Percentiles rank a stretch among this genome's conserved stretches.
These are phyloP conservation scores for Sungouiozyma ichnusensis DNA, from an alignment of 805 yeast genomes.

Conservation along the genomic window DNA sequence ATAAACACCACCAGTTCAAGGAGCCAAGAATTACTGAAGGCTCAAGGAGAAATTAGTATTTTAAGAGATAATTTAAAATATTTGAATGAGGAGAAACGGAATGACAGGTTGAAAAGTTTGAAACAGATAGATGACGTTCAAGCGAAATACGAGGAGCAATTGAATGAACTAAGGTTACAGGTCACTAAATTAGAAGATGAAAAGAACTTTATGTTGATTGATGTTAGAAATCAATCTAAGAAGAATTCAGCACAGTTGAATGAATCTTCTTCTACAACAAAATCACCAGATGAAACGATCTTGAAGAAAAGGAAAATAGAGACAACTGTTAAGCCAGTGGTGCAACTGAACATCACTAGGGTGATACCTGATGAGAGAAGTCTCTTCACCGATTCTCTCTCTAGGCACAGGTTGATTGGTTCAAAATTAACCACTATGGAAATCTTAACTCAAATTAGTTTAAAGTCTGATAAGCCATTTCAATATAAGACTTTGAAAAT, in stretches of 20 bases:
- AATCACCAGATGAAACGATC: conserved; percentile 4
- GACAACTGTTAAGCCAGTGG: conserved; percentile 1
- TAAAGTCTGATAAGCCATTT: conserved; percentile 12
- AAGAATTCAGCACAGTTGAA: conserved; percentile 1
- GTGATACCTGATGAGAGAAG: conserved; percentile 17
- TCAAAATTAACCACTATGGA: conserved; percentile 21
- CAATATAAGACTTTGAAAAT: conserved; percentile 10
- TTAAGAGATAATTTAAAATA: conserved; percentile 53
- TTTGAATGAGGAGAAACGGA: conserved; percentile 32
- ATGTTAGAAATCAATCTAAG: conserved; percentile 25
- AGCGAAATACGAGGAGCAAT: conserved; percentile 22
- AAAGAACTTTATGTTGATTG: conserved; percentile 43
- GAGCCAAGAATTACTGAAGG: conserved; percentile 31
- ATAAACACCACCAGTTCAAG: conserved; percentile 17
- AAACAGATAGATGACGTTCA: conserved; percentile 20
- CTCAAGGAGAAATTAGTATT: conserved; percentile 75
- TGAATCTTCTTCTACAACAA: no score
- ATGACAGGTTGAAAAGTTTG: conserved; percentile 28
- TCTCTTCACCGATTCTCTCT: conserved; percentile 16
- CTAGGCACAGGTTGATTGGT: conserved; percentile 19
- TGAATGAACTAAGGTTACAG: conserved; percentile 32
- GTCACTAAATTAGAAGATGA: conserved; percentile 42
- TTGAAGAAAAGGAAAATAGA: conserved; percentile 10
- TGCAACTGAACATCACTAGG: conserved; percentile 12
- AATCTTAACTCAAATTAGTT: conserved; percentile 15